Conservation (phyloP, 2,329 filamentous ascomycete genomes). For the Botrytis porri region DNA sequence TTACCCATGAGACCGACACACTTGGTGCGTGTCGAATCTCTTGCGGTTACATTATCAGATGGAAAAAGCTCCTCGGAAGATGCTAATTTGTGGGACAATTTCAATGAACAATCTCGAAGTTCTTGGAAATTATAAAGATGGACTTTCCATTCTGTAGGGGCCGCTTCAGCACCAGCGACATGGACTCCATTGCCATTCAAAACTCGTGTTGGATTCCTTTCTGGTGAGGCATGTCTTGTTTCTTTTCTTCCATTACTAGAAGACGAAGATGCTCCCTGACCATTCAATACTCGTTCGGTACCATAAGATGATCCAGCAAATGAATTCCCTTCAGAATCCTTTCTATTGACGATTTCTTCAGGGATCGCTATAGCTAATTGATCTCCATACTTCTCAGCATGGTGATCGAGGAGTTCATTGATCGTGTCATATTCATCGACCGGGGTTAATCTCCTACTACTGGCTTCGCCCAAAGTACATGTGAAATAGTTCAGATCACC, state of each 20-base stretch:
- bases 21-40: neutral
- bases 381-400: slow-evolving; percentile 4
- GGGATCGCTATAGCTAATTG: neutral
- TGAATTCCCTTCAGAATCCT: neutral
- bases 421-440: slow-evolving; percentile 50
- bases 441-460: slow-evolving; percentile 41
- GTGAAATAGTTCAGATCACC: slow-evolving; percentile 48
- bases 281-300: neutral
- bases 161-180: neutral
- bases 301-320: too few species aligned
- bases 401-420: slow-evolving; percentile 47
- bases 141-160: neutral
- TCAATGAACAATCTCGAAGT: neutral
- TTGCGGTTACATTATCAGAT: neutral
- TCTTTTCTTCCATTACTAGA: neutral
- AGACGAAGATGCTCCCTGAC: too few species aligned
- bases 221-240: neutral
- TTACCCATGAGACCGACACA: slow-evolving; percentile 8
- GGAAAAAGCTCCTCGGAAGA: neutral
- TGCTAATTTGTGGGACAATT: neutral
- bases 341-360: neutral
- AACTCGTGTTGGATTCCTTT: neutral
- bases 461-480: slow-evolving; percentile 55
- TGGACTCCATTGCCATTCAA: neutral
- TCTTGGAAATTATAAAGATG: neutral